Conservation (phyloP, 257 asterid genomes). For the Primulina tabacum region DNA sequence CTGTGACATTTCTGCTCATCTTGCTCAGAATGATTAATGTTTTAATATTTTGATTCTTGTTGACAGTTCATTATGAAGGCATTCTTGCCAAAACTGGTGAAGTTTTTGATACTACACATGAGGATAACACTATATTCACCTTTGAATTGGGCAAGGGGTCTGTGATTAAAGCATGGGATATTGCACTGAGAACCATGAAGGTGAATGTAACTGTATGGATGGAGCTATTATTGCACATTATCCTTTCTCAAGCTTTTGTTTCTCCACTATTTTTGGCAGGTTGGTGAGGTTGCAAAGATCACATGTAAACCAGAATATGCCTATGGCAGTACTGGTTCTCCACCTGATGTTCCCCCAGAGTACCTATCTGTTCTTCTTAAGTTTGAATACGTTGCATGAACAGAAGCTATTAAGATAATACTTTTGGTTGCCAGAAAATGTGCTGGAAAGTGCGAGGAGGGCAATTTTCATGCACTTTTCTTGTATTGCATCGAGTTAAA, state of each 20-base stretch:
- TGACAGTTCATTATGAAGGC: constrained; percentile 93
- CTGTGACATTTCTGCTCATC: background rate
- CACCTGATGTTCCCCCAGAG: constrained; percentile 95
- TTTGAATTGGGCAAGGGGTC: constrained; percentile 85
- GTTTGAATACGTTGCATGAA: constrained; percentile 3
- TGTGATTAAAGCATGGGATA: constrained; percentile 92
- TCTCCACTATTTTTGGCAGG: constrained; percentile 44
- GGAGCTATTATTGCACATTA: constrained; percentile 3
- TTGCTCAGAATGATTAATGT: constrained; percentile 3
- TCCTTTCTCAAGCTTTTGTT: constrained; percentile 5
- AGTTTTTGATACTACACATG: constrained; percentile 88
- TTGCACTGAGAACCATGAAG: constrained; percentile 94
- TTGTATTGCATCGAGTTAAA: constrained; percentile 2
- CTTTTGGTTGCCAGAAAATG: constrained; percentile 5
- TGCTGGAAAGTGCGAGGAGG: background rate
- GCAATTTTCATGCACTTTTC: background rate
- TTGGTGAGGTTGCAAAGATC: constrained; percentile 86
- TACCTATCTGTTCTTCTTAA: constrained; percentile 28
- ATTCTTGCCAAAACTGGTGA: constrained; percentile 84
- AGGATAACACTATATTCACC: constrained; percentile 84
- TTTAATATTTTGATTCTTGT: constrained; percentile 11
- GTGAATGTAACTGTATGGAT: constrained; percentile 25
- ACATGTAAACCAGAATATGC: constrained; percentile 97
- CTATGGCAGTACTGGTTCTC: constrained; percentile 92
- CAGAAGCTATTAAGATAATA: constrained; percentile 10